These are phyloP conservation scores for Candida piceae DNA, from an alignment of 805 yeast genomes.

Conservation along the genomic window DNA sequence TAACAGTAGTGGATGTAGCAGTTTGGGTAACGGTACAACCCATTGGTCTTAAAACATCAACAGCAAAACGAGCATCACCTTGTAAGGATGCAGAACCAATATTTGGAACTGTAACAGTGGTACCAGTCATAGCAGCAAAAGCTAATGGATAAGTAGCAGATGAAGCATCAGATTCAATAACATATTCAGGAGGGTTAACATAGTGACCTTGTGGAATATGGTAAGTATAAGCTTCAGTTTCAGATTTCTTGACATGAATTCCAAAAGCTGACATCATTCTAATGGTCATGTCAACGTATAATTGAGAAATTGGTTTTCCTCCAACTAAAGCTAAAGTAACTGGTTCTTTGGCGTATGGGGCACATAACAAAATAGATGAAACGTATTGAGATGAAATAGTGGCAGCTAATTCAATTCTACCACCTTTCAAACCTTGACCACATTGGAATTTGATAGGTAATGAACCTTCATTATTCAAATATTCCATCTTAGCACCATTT, in stretches of 20 bases:
- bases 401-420: conserved; percentile 89
- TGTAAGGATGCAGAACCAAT: conserved; percentile 89
- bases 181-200: conserved; percentile 76
- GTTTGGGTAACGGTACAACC: conserved; percentile 88
- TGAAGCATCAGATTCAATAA: conserved; percentile 94
- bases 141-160: conserved; percentile 98
- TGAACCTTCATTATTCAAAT: conserved; percentile 72
- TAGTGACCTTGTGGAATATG: conserved; percentile 84
- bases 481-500: conserved; percentile 74
- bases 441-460: conserved; percentile 73
- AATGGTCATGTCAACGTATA: conserved; percentile 96
- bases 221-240: conserved; percentile 75
- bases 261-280: conserved; percentile 94
- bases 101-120: conserved; percentile 88
- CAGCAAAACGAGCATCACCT: conserved; percentile 96
- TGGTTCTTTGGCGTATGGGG: conserved; percentile 88
- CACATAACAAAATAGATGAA: conserved; percentile 93
- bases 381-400: conserved; percentile 97
- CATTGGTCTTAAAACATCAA: conserved; percentile 89
- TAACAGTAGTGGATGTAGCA: conserved; percentile 81
- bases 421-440: conserved; percentile 75
- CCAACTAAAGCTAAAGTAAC: conserved; percentile 87
- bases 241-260: conserved; percentile 62
- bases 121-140: conserved; percentile 93
- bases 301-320: conserved; percentile 93